Base-by-base conservation (phyloP, 805 yeast species). In the Suhomyces pyralidae region DNA sequence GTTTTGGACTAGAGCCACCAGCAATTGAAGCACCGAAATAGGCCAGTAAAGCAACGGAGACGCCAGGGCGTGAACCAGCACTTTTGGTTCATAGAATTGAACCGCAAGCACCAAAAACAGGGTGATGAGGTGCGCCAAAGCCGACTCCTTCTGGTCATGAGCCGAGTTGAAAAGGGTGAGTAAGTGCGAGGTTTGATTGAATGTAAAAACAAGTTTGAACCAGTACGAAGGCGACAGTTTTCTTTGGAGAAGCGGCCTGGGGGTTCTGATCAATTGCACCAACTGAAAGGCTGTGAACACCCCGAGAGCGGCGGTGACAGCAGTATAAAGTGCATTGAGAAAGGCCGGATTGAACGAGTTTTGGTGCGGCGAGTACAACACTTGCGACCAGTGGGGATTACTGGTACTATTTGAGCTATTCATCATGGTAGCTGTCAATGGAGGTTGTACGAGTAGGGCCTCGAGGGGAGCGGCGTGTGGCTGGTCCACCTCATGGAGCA, bases 321-420 rank as follows among this genome's bases (percentile, higher is more conserved):
- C 32, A 22, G 53, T 28, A 17, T 53, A 50, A 12, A 57, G 51
- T 14, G 57, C 51, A 15, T 60, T 47, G 30, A 64, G 47, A 46
- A 66, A 66, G 24, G 61, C 57, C 1, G 69, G 69, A 40, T 67
- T 63, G 30, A 67, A 45, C 40, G 62, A 51, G 51, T 67, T 67
- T 8, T 51, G 54, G 19, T 48, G 38, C 6, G 63, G 62, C 26
- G 61, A 47, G 51, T 51, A 62, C 38, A 66, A 58, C 7, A 69
- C 69, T 2, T 24, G 26, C 17, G 28, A 8, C 45, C 45, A 42
- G 3, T 19, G 45, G 7, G 45, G 45, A 24, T 42, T 22, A 19
- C 2, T n/a, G 1, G 45, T 7, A 5, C 22, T 20, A 20, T 20
- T 20, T 3, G 22, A 20, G 22, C 30, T 15, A 7, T 38, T 38